Conservation (phyloP, 176 grass and related monocot genomes). For the Carex myosuroides region DNA sequence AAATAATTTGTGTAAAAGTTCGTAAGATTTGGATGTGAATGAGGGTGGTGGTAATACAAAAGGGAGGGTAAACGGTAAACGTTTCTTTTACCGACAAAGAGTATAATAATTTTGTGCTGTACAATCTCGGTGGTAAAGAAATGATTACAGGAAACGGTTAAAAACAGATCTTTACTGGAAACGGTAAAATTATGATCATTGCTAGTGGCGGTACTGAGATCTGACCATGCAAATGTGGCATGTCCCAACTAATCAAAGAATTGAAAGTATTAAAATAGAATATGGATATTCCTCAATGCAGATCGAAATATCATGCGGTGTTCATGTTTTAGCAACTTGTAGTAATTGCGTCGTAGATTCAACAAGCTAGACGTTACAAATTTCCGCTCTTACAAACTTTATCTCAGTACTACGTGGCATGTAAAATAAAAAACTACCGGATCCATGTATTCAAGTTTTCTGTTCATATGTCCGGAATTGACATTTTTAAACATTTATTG, state of each 20-base stretch:
- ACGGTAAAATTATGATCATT: constrained; percentile 21
- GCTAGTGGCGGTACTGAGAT: too few species aligned
- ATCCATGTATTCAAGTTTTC: not conserved
- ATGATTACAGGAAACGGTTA: constrained; percentile 19
- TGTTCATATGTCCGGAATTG: not conserved
- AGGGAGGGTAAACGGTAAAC: constrained; percentile 9
- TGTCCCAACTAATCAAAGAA: too few species aligned
- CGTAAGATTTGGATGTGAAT: constrained; percentile 2
- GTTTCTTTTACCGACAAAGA: constrained; percentile 9
- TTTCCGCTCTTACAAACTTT: too few species aligned
- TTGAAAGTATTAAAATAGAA: too few species aligned
- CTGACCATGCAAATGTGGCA: too few species aligned
- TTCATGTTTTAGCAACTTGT: too few species aligned
- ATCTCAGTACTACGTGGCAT: not conserved
- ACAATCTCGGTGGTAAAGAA: constrained; percentile 12
- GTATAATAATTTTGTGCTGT: not conserved
- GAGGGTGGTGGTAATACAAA: not conserved
- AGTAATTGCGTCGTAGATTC: too few species aligned
- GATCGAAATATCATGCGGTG: too few species aligned
- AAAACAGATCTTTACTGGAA: constrained; percentile 21
- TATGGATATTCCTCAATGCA: too few species aligned
- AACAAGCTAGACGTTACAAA: too few species aligned
- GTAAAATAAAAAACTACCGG: not conserved
- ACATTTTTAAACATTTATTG: not conserved
- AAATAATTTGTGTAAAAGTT: not conserved